phyloP scores from a whole-genome alignment of 1,284 basidiomycete genomes.

The Trichosporon asahii region DNA sequence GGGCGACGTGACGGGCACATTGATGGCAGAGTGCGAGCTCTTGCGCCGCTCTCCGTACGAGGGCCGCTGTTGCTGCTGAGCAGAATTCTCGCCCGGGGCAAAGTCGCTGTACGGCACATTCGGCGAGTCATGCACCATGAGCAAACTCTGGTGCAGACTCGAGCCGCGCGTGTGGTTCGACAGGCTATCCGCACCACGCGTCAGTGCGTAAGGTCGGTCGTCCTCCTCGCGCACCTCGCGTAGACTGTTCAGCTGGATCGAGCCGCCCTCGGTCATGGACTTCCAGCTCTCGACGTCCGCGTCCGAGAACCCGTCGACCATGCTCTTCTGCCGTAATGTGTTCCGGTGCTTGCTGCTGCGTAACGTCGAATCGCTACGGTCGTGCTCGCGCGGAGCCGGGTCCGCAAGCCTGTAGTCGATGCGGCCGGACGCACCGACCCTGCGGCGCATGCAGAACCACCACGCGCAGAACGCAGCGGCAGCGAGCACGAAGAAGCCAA shows the following conservation, averaged over 20 bases:
- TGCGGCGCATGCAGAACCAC: constrained; percentile 49
- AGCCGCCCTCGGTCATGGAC: constrained; percentile 34
- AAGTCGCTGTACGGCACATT: neutral
- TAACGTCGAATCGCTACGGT: constrained; percentile 28
- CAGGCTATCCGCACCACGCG: constrained; percentile 2
- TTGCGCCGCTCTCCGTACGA: neutral
- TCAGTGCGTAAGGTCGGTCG: neutral
- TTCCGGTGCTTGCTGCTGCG: constrained; percentile 42
- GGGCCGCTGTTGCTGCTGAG: no score
- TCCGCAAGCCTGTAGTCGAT: constrained; percentile 31
- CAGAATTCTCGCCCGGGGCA: neutral
- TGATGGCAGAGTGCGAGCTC: neutral
- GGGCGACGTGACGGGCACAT: neutral
- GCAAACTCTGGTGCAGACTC: constrained; percentile 17
- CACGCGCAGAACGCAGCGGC: constrained; percentile 45
- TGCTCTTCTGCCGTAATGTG: constrained; percentile 45
- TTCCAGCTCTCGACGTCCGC: constrained; percentile 45
- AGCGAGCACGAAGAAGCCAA: constrained; percentile 46
- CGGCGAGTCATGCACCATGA: neutral
- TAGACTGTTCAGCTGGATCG: constrained; percentile 34
- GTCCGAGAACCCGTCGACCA: constrained; percentile 50
- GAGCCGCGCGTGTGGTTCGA: constrained; percentile 21
- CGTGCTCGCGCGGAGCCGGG: constrained; percentile 14
- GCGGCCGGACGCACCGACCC: constrained; percentile 40
- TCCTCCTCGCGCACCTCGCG: constrained; percentile 34